Percentiles rank a stretch among this genome's conserved stretches.
phyloP scores from a whole-genome alignment of 2,329 filamentous ascomycete species.

The Ascochyta clinopodiicola region DNA sequence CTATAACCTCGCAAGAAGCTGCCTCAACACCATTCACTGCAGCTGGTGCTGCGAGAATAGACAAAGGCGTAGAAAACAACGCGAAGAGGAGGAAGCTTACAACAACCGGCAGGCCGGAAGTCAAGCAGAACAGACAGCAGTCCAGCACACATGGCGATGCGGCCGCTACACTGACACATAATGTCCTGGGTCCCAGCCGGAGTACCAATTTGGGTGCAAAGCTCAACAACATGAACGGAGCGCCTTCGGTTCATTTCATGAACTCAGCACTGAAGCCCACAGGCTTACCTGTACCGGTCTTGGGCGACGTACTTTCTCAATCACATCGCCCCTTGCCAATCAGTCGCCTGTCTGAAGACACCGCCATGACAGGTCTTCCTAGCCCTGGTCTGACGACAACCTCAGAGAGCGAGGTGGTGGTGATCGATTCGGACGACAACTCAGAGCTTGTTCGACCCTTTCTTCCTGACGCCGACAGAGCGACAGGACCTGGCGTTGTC shows the following conservation, averaged over 20 bases:
- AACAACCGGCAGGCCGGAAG: not conserved
- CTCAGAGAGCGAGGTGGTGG: not conserved
- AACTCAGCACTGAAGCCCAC: constrained; percentile 28
- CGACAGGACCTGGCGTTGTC: not conserved
- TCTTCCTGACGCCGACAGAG: not conserved
- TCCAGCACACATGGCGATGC: not conserved
- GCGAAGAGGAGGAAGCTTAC: constrained; percentile 37
- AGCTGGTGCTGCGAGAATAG: not conserved
- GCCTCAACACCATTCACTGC: not conserved
- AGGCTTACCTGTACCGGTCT: constrained; percentile 2
- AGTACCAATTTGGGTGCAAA: not conserved
- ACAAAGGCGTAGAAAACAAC: not conserved
- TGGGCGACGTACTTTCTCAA: not conserved
- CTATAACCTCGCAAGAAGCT: constrained; percentile 1
- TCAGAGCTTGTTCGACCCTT: not conserved
- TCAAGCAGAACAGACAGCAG: not conserved
- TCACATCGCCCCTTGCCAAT: constrained; percentile 22
- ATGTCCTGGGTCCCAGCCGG: not conserved
- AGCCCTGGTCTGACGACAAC: constrained; percentile 6
- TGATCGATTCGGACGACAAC: not conserved
- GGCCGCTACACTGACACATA: not conserved
- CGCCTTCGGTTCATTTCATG: constrained; percentile 30
- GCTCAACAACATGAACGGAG: constrained; percentile 12
- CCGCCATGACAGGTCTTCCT: not conserved
- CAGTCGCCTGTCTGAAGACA: constrained; percentile 1